phyloP scores from a whole-genome alignment of 495 filamentous ascomycete genomes.

The Elasticomyces elasticus region DNA sequence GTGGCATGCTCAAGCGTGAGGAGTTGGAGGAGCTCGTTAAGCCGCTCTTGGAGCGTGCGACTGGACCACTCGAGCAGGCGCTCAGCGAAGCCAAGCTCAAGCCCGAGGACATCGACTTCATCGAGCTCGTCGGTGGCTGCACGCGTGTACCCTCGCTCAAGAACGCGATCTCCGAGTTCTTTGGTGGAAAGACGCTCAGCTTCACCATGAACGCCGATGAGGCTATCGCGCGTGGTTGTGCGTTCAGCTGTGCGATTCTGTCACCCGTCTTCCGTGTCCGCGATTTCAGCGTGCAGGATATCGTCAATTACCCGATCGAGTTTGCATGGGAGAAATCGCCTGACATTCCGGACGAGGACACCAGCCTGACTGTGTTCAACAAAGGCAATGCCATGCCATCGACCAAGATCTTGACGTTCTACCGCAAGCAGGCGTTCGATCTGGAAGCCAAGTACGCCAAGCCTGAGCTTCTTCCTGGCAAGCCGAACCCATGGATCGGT shows the following conservation, averaged over 20 bases:
- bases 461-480: conserved; percentile 79
- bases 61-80: conserved; percentile 72
- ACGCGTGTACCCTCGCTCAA: conserved; percentile 93
- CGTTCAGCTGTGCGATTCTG: conserved; percentile 96
- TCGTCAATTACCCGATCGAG: conserved; percentile 96
- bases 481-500: conserved; percentile 88
- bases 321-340: conserved; percentile 99
- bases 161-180: conserved; percentile 79
- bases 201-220: conserved; percentile 99
- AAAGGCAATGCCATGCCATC: conserved; percentile 95
- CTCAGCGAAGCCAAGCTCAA: conserved; percentile 83
- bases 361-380: conserved; percentile 93
- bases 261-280: conserved; percentile 97
- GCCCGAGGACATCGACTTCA: conserved; percentile 80
- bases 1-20: conserved; percentile 79
- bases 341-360: conserved; percentile 98
- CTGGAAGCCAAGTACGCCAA: conserved; percentile 90
- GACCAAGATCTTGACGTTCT: conserved; percentile 99
- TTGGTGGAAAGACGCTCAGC: conserved; percentile 71
- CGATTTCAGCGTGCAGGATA: conserved; percentile 94
- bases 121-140: conserved; percentile 91
- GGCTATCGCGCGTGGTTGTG: conserved; percentile 89
- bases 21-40: conserved; percentile 85
- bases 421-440: conserved; percentile 95
- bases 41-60: conserved; percentile 68